Conservation (phyloP, 2,329 filamentous ascomycete species). For the Emergomyces orientalis region DNA sequence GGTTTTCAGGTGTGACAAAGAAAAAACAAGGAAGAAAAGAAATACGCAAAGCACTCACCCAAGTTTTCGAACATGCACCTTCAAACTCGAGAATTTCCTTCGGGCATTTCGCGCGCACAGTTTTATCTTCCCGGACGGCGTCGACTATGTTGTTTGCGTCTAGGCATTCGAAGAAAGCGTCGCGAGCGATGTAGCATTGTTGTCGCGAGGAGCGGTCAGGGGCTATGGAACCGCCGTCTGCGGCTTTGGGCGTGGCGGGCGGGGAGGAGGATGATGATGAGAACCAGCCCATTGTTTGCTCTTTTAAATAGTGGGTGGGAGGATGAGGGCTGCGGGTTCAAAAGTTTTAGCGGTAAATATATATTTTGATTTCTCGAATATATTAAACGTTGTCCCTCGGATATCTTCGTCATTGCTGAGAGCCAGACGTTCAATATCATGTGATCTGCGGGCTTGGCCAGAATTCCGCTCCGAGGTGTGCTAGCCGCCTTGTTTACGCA, state of each 20-base stretch:
- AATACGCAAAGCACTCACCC: constrained; percentile 52
- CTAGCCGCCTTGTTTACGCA: background rate
- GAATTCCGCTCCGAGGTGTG: background rate
- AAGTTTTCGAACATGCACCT: constrained; percentile 75
- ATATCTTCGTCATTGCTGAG: background rate
- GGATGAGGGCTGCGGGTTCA: background rate
- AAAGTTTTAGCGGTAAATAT: background rate
- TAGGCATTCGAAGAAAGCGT: constrained; percentile 79
- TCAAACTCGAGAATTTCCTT: constrained; percentile 61
- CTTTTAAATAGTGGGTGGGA: constrained; percentile 4
- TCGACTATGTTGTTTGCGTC: constrained; percentile 76
- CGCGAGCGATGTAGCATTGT: constrained; percentile 82
- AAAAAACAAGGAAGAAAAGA: constrained; percentile 3
- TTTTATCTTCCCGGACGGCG: constrained; percentile 51
- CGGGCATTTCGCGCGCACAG: constrained; percentile 50
- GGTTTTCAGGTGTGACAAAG: background rate
- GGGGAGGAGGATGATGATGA: constrained; percentile 31
- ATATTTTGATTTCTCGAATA: background rate
- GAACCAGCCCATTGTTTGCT: constrained; percentile 45
- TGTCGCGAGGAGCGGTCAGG: constrained; percentile 76
- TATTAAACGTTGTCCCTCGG: background rate
- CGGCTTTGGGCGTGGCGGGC: constrained; percentile 36
- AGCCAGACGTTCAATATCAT: background rate
- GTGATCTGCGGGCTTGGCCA: background rate
- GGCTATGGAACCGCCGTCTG: constrained; percentile 59